Evolutionary conservation across 2,329 filamentous ascomycete species (phyloP), one percentile per base, ranked within the genome.

Genomic region (Fusarium coicis): DNA sequence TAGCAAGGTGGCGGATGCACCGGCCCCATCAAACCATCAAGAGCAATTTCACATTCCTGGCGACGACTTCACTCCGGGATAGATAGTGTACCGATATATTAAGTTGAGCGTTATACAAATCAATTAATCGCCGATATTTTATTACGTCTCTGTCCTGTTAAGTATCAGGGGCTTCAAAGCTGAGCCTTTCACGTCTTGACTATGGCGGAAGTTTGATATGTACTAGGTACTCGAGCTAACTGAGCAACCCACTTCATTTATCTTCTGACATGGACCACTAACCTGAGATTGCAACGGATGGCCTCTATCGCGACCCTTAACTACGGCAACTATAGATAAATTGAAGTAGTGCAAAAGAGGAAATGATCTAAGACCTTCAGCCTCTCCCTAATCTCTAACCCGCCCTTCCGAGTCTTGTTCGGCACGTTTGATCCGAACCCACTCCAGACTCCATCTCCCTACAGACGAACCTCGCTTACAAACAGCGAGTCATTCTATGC

Each of bases 81-180:
- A 16, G 14, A 30, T 10, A 26, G 5, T 14, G 11, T n/a, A 18
- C 28, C 10, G n/a, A 7, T n/a, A 7, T 19, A 30, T 30, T 26
- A 36, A 18, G 34, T 36, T 36, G 34, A 36, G 34, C 16, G 34
- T 36, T 9, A 36, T 18, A 2, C 34, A 36, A 36, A 18, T 18
- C 14, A 21, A 11, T 1, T 30, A 11, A 7, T 8, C 6, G 10
- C 26, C 5, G 6, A 15, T 2, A 7, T 1, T 10, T 10, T 10
- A 21, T 47, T 10, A 3, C 4, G 14, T 5, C 14, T 30, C 19
- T 30, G 10, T 8, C 3, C 4, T 21, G 9, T 10, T 3, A 3
- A 2, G 18, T 28, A 28, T 21, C 4, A 21, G 4, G 1, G 26
- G 15, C 44, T 21, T 15, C 4, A 12, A 15, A 21, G 12, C 11